Evolutionary conservation across 768 basidiomycete genomes (phyloP).

Genomic region (Leccinum uliginosum): DNA sequence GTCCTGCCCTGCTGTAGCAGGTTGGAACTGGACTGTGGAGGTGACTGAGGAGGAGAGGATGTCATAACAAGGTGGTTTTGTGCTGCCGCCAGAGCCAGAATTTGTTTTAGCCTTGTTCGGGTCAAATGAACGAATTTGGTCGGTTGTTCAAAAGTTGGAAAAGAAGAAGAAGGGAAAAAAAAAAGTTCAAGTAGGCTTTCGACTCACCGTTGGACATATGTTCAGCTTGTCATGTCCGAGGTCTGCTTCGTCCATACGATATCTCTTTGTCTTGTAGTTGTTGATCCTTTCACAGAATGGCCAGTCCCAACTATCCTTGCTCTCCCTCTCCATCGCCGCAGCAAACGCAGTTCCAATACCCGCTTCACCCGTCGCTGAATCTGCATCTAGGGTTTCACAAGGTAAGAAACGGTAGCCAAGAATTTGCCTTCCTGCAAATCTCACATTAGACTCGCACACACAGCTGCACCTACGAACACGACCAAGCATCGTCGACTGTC

Average conservation of each 20-base stretch:
- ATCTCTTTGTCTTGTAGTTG: rapidly evolving
- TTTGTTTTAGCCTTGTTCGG: constrained; percentile 9
- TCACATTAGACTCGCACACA: not conserved
- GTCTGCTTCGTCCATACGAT: constrained; percentile 1
- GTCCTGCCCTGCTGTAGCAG: not conserved
- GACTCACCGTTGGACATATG: constrained; percentile 5
- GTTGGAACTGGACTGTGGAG: not conserved
- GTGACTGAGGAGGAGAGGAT: not conserved
- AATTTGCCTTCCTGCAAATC: not conserved
- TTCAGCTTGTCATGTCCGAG: constrained; percentile 20
- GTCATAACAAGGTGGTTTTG: not conserved
- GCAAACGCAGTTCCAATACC: constrained; percentile 47
- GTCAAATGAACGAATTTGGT: constrained; percentile 21
- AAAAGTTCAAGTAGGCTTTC: not conserved
- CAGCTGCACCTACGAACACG: constrained; percentile 30
- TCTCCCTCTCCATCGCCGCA: constrained; percentile 67
- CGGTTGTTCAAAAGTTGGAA: constrained; percentile 15
- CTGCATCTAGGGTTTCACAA: constrained; percentile 11
- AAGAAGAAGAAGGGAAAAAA: not conserved
- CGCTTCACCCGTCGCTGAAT: constrained; percentile 23
- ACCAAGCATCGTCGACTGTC: constrained; percentile 65
- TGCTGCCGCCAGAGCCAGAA: not conserved
- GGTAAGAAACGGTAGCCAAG: constrained; percentile 11
- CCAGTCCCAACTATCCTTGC: constrained; percentile 40
- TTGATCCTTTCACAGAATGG: constrained; percentile 8